A percentile compares a stretch with the other conserved stretches of the same genome.
Conservation (phyloP, 805 yeast genomes). For the Blastobotrys terrestris region DNA sequence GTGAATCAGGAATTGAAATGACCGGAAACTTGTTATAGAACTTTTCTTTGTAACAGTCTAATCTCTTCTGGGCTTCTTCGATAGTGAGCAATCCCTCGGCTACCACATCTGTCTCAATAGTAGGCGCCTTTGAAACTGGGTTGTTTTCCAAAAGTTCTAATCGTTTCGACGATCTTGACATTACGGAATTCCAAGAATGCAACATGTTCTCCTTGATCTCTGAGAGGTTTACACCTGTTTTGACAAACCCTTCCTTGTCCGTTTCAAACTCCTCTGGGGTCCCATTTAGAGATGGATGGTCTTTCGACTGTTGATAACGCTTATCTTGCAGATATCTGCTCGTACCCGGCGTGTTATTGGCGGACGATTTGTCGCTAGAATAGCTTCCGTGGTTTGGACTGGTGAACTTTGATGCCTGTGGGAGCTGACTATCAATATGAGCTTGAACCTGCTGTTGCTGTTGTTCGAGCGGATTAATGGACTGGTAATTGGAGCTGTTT, state of each 20-base stretch:
- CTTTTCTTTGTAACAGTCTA: conserved; percentile 42
- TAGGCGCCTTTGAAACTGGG: conserved; percentile 10
- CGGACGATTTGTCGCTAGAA: not conserved
- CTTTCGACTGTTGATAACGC: not conserved
- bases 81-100: conserved; percentile 49
- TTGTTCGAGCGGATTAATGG: not conserved
- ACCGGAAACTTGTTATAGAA: conserved; percentile 50
- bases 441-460: not conserved
- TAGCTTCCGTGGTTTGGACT: not conserved
- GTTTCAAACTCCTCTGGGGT: conserved; percentile 16
- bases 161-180: conserved; percentile 10
- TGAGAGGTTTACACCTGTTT: conserved; percentile 15
- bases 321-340: not conserved
- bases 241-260: not conserved
- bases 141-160: conserved; percentile 10
- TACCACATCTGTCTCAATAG: conserved; percentile 35
- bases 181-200: conserved; percentile 15
- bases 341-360: not conserved
- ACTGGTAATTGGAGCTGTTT: not conserved
- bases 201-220: conserved; percentile 16
- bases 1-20: conserved; percentile 44
- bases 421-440: not conserved
- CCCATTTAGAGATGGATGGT: conserved; percentile 9
- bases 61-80: conserved; percentile 53
- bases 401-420: not conserved